Evolutionary conservation across 106 monocot genomes (phyloP).

Genomic region (Gastrodia elata): DNA sequence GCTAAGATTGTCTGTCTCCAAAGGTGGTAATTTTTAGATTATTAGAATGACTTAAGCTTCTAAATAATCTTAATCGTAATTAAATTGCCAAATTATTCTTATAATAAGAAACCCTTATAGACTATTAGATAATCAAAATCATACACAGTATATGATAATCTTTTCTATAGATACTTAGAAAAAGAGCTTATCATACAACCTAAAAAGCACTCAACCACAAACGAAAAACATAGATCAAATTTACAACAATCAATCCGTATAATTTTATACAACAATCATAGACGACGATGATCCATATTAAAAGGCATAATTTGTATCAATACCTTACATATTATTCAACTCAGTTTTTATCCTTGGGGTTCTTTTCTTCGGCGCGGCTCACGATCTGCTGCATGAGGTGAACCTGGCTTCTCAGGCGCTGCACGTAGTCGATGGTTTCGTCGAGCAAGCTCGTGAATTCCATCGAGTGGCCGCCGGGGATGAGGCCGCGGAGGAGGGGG

Average conservation of each 20-base stretch:
- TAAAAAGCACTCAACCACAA: too few species aligned
- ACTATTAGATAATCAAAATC: too few species aligned
- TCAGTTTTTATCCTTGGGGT: background rate
- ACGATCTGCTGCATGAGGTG: conserved; percentile 38
- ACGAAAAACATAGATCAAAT: background rate
- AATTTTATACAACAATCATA: background rate
- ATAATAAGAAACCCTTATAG: too few species aligned
- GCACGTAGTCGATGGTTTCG: conserved; percentile 39
- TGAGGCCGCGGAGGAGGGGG: conserved; percentile 24
- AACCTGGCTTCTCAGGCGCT: conserved; percentile 28
- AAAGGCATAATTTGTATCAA: conserved; percentile 6
- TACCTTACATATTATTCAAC: background rate
- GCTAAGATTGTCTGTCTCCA: background rate
- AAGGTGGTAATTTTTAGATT: background rate
- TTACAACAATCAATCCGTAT: background rate
- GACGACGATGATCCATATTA: background rate
- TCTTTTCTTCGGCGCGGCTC: conserved; percentile 7
- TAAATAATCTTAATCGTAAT: background rate
- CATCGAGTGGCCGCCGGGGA: conserved; percentile 40
- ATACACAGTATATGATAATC: too few species aligned
- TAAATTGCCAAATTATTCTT: too few species aligned
- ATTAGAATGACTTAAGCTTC: background rate
- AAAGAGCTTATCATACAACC: too few species aligned
- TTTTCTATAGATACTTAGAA: too few species aligned
- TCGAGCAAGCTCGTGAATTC: conserved; percentile 31